Conservation (phyloP, 2,329 filamentous ascomycete species). For the Phoma sp. region DNA sequence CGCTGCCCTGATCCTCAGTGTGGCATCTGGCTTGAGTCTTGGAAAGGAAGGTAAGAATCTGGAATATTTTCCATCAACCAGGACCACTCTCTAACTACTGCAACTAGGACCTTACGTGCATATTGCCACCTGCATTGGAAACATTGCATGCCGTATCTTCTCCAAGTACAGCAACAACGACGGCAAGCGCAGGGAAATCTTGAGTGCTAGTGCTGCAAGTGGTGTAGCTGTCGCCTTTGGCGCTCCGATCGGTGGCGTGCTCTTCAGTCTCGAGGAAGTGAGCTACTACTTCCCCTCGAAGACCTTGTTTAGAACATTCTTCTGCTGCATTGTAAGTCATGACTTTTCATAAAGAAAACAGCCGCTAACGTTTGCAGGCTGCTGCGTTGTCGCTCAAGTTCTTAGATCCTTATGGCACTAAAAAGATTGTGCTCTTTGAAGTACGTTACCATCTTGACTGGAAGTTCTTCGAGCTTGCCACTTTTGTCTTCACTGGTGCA, state of each 20-base stretch:
- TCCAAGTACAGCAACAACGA: slow-evolving; percentile 94
- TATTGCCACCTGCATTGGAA: slow-evolving; percentile 92
- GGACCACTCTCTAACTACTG: too few relatives aligned
- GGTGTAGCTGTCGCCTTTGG: slow-evolving; percentile 95
- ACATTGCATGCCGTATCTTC: slow-evolving; percentile 94
- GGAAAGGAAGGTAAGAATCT: slow-evolving; percentile 79
- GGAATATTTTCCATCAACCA: too few relatives aligned
- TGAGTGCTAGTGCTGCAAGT: slow-evolving; percentile 91
- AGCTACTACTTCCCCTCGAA: slow-evolving; percentile 98
- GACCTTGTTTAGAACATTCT: slow-evolving; percentile 96
- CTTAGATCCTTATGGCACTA: slow-evolving; percentile 92
- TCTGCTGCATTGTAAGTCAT: slow-evolving; percentile 83
- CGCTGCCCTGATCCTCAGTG: slow-evolving; percentile 81
- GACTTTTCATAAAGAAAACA: neutral
- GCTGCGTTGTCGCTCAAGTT: slow-evolving; percentile 93
- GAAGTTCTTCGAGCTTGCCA: slow-evolving; percentile 88
- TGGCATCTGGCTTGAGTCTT: slow-evolving; percentile 89
- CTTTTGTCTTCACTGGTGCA: slow-evolving; percentile 85
- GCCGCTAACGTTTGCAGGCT: slow-evolving; percentile 41
- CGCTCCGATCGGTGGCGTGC: slow-evolving; percentile 84
- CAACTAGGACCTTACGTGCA: too few relatives aligned
- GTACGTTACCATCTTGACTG: slow-evolving; percentile 90
- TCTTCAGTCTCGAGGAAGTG: slow-evolving; percentile 95
- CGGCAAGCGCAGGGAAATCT: slow-evolving; percentile 87
- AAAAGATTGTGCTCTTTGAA: slow-evolving; percentile 96